Evolutionary conservation across 2,329 filamentous ascomycete species (phyloP), one percentile per base, ranked within the genome.

Genomic region (Huntiella bhutanensis): DNA sequence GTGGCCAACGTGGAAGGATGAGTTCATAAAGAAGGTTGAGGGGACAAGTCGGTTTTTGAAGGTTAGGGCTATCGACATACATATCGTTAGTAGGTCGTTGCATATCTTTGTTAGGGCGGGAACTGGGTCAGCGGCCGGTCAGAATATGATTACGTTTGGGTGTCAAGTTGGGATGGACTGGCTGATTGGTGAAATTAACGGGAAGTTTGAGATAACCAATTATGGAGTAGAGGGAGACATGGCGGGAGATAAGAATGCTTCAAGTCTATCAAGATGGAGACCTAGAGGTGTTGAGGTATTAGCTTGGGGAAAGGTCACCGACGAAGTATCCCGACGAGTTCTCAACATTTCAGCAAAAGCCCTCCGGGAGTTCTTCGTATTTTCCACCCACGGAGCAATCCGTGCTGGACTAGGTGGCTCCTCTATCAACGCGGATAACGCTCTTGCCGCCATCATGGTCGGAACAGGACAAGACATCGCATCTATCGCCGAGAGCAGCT

Each of bases 381-480:
- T 8, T 19, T 4, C 15, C 5, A 2, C 6, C 4, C 3, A 6
- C 4, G 12, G 19, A 10, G 11, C 5, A 7, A 13, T 35, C 2
- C 45, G 45, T 17, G 28, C 33, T 0, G 45, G 45, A 4, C 2
- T n/a, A 5, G 11, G 12, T 1, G 45, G 45, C 4, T 3, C 6
- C 16, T 22, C 33, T 4, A 33, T 33, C 15, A 47, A 47, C 15
- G 39, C 35, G 5, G 17, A 16, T 15, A 47, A 47, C 15, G n/a
- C 43, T 10, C 4, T 47, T n/a, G 39, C 45, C 1, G 45, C 39
- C n/a, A 36, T 47, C 13, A 36, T 43, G 12, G 19, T 32, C 2
- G 45, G 32, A 15, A 37, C 45, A 15, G 45, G 45, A n/a, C 45
- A 47, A 22, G 45, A 47, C 10, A 42, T 47, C 12, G 45, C 38